Evolutionary conservation across 2,329 filamentous ascomycete genomes (phyloP), one percentile per base, ranked within the genome.

Genomic region (Sporothrix globosa): DNA sequence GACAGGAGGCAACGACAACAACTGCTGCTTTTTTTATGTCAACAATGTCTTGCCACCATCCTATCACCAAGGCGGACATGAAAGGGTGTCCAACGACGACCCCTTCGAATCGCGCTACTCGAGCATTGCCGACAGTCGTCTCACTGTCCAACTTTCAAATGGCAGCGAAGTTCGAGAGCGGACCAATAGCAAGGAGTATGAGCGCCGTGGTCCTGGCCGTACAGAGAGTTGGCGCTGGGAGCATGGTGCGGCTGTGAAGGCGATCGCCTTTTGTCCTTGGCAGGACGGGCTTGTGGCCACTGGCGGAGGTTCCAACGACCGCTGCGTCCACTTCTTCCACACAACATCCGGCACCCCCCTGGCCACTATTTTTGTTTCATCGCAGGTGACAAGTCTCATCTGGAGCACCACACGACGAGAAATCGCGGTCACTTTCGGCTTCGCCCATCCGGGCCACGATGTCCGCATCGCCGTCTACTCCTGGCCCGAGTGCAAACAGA

Each of bases 241-340:
- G 13, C 93, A 99, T 78, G 88, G 88, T 34, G 95, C 95, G 0
- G 96, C 96, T 2, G 92, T 98, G 74, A 99, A 99, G 80, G 96
- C 96, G 44, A 96, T 98, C 75, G 93, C 96, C 1, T 98, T 98
- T 80, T 97, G 95, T 73, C 95, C 96, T 0, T 99, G 94, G 95
- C 91, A 95, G 70, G 88, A 91, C 30, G 91, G 91, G 3, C 85
- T 99, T 4, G 81, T 99, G 52, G 96, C 96, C 17, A 96, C 95
- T 1, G 93, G 96, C 3, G 95, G 96, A 52, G 96, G 96, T 30
- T 95, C 92, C 60, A 97, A 96, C 76, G 95, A 99, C 81, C 92
- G 93, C 75, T 93, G 93, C 78, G 97, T 99, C 71, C 94, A 97
- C 80, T 99, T 99, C 82, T 97, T 91, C 80, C 94, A 98, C 79